Evolutionary conservation across 352 stramenopile species (phyloP).

Genomic region (Phytophthora sp.): DNA sequence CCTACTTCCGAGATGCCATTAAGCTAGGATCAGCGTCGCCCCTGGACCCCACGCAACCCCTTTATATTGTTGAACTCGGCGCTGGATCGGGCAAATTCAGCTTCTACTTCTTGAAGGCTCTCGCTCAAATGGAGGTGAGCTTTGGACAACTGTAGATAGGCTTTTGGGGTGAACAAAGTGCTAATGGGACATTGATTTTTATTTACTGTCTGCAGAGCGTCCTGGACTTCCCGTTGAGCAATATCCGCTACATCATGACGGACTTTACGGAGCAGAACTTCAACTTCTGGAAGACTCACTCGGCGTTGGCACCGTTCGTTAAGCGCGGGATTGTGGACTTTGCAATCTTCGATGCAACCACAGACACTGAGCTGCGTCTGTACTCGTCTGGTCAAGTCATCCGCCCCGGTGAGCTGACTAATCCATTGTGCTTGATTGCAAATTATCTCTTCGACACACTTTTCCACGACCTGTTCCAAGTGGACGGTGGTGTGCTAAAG

Average conservation of each 20-base stretch:
- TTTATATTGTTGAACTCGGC: slow-evolving; percentile 96
- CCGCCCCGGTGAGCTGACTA: slow-evolving; percentile 62
- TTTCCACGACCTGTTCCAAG: slow-evolving; percentile 90
- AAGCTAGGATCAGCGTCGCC: slow-evolving; percentile 39
- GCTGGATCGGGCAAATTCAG: slow-evolving; percentile 94
- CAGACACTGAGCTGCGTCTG: slow-evolving; percentile 82
- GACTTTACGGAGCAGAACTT: slow-evolving; percentile 95
- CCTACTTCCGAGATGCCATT: slow-evolving; percentile 71
- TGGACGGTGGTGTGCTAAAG: slow-evolving; percentile 86
- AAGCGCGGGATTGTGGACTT: slow-evolving; percentile 90
- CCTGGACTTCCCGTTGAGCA: slow-evolving; percentile 88
- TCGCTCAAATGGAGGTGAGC: slow-evolving; percentile 63
- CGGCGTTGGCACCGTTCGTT: slow-evolving; percentile 85
- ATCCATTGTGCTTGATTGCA: slow-evolving; percentile 91
- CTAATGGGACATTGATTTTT: slow-evolving; percentile 7
- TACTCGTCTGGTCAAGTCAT: slow-evolving; percentile 63
- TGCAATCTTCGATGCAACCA: slow-evolving; percentile 94
- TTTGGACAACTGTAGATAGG: background rate
- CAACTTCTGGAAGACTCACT: slow-evolving; percentile 93
- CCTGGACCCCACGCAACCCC: slow-evolving; percentile 78
- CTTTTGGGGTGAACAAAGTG: background rate
- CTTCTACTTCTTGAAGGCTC: slow-evolving; percentile 94
- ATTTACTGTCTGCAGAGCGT: slow-evolving; percentile 44
- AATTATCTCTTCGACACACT: slow-evolving; percentile 97
- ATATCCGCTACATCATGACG: slow-evolving; percentile 96